Conservation (phyloP, 306 rosid genomes). For the Prunus padus region DNA sequence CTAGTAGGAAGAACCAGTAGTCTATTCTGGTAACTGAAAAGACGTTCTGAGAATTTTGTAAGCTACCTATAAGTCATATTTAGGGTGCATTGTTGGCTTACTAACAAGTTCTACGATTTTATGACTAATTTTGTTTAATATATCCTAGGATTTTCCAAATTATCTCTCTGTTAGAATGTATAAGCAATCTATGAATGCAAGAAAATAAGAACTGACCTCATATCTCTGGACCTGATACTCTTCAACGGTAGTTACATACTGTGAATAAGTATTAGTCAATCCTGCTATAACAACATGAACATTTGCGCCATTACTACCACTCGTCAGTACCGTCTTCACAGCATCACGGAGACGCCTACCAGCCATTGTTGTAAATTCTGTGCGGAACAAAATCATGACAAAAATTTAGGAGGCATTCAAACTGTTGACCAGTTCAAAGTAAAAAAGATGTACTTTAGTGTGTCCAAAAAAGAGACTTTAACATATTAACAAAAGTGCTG, state of each 20-base stretch:
- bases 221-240: slow-evolving; percentile 89
- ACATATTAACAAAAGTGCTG: background rate
- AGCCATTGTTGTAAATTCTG: slow-evolving; percentile 96
- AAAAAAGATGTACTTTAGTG: background rate
- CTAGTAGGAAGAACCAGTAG: background rate
- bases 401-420: slow-evolving; percentile 22
- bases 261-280: slow-evolving; percentile 84
- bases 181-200: background rate
- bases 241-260: slow-evolving; percentile 78
- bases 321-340: slow-evolving; percentile 57
- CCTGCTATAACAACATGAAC: slow-evolving; percentile 77
- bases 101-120: background rate
- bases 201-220: slow-evolving; percentile 58
- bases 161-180: background rate
- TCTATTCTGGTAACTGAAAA: background rate
- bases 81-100: background rate
- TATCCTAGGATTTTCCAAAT: background rate
- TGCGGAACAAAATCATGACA: slow-evolving; percentile 16
- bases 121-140: background rate
- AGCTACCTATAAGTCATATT: background rate
- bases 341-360: slow-evolving; percentile 93
- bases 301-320: slow-evolving; percentile 33
- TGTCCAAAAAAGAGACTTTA: slow-evolving; percentile 8
- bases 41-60: background rate
- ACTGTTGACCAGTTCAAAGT: background rate